phyloP scores from a whole-genome alignment of 495 filamentous ascomycete genomes.

The Echria macrotheca region DNA sequence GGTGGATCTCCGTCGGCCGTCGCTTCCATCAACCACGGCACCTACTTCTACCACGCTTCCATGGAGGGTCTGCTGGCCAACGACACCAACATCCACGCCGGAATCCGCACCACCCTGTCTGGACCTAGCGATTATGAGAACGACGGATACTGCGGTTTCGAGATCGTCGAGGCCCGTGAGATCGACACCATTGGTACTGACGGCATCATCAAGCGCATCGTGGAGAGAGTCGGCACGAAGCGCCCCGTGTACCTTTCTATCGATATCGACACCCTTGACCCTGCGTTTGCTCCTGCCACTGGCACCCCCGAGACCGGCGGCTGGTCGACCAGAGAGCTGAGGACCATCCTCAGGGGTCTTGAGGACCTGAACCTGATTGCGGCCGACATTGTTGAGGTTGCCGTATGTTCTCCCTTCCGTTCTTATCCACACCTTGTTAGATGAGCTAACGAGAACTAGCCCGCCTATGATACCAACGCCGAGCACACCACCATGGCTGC shows the following conservation, averaged over 20 bases:
- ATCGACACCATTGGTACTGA: slow-evolving; percentile 62
- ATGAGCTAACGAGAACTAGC: slow-evolving; percentile 36
- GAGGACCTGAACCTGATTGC: slow-evolving; percentile 68
- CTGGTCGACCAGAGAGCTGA: slow-evolving; percentile 72
- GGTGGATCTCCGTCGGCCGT: slow-evolving; percentile 57
- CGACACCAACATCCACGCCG: slow-evolving; percentile 67
- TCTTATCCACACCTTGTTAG: too few species aligned
- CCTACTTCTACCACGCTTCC: slow-evolving; percentile 80
- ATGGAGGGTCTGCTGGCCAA: slow-evolving; percentile 71
- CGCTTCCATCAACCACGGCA: slow-evolving; percentile 71
- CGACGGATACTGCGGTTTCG: slow-evolving; percentile 63
- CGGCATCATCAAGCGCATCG: slow-evolving; percentile 58
- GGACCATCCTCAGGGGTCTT: slow-evolving; percentile 64
- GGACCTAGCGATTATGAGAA: slow-evolving; percentile 69
- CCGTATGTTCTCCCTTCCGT: slow-evolving; percentile 26
- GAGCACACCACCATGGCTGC: slow-evolving; percentile 84
- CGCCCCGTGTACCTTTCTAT: slow-evolving; percentile 67
- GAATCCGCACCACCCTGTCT: slow-evolving; percentile 69
- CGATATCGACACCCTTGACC: slow-evolving; percentile 75
- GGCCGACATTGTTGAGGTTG: slow-evolving; percentile 81
- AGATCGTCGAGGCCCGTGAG: slow-evolving; percentile 67
- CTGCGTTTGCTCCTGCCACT: slow-evolving; percentile 64
- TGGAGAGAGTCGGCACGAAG: slow-evolving; percentile 56
- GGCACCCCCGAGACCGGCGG: slow-evolving; percentile 73
- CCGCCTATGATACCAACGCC: slow-evolving; percentile 80